Evolutionary conservation across 768 basidiomycete genomes (phyloP), one percentile per base, ranked within the genome.

Genomic region (Collybiopsis confluens): DNA sequence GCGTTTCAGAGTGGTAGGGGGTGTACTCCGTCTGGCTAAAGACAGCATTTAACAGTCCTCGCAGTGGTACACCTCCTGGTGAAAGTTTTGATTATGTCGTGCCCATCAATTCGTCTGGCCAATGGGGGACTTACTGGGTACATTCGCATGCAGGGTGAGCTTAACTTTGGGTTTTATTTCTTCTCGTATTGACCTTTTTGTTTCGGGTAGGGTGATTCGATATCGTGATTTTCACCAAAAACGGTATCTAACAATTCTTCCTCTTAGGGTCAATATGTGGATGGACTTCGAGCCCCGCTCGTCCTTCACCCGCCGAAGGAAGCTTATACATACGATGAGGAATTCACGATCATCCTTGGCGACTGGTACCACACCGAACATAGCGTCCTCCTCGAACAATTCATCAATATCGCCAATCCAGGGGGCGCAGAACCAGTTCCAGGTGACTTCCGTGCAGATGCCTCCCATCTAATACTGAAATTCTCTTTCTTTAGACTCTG

Each of bases 281-380:
- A 98, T 60, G 95, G 96, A 20, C 78, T 98, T 1, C 86, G 94
- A n/a, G 78, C 92, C 0, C 92, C 95, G 1, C 66, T 97, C 42
- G 64, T 95, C 45, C 79, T 98, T 46, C 88, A 89, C 62, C 84
- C 86, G 3, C 68, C 74, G 1, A 73, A 72, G 50, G 87, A 88
- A 68, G 76, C 72, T 18, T 80, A 92, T 66, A 59, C 68, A 58
- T 98, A 97, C 67, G 94, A 98, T 67, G 90, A 87, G 24, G 96
- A 98, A 60, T 94, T 82, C 70, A 95, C 90, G 18, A 73, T 98
- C 58, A 64, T 93, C 55, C 73, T 98, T 1, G 80, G 84, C 4
- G 95, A 98, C 66, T 98, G 96, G 95, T 98, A 98, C 64, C 92
- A 97, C 64, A 65, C 84, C 5, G 75, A 91, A 65, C 89, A 92